Percentiles rank a stretch among this genome's conserved stretches.
phyloP scores from a whole-genome alignment of 176 grass and related monocot genomes.

The Saccharum officinarum region DNA sequence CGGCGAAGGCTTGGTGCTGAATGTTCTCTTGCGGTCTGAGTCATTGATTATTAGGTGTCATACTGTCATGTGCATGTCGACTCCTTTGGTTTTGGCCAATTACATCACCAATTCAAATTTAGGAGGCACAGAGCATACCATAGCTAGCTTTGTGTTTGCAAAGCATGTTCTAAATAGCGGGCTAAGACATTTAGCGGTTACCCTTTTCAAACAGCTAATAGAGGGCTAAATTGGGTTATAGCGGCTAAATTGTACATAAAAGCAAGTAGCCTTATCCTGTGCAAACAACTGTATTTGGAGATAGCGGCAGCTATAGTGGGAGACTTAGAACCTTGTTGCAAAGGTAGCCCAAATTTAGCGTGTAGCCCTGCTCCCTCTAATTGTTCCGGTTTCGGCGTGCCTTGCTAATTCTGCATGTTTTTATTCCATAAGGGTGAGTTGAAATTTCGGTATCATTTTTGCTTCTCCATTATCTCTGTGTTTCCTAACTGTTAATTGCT shows the following conservation, averaged over 20 bases:
- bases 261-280: too few species aligned
- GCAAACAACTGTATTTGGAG: too few species aligned
- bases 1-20: not conserved
- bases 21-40: not conserved
- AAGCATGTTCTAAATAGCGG: not conserved
- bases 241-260: too few species aligned
- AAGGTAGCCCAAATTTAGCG: not conserved
- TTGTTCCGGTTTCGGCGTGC: not conserved
- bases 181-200: too few species aligned
- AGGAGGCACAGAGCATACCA: not conserved
- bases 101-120: not conserved
- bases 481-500: not conserved
- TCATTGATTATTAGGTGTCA: not conserved
- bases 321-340: too few species aligned
- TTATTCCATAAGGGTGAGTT: not conserved
- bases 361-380: not conserved
- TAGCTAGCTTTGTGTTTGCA: not conserved
- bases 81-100: not conserved
- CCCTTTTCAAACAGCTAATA: too few species aligned
- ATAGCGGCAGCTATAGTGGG: too few species aligned
- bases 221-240: too few species aligned
- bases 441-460: not conserved
- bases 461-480: not conserved
- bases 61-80: not conserved
- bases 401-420: not conserved